Conservation (phyloP, 2,329 filamentous ascomycete species). For the Penicillium sp. region DNA sequence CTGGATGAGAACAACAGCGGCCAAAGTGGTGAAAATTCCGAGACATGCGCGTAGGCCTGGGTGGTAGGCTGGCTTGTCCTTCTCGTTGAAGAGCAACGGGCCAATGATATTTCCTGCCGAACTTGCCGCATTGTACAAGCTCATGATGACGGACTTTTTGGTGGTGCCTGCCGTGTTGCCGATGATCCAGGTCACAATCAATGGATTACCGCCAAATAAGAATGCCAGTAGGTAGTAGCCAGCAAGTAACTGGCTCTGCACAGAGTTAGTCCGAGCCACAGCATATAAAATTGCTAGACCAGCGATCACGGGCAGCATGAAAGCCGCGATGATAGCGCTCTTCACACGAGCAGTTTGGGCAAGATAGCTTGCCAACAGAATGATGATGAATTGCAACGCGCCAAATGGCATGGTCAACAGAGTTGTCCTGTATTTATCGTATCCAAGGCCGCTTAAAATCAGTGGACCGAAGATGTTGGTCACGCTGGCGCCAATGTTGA, state of each 20-base stretch:
- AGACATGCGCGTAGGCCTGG: conserved; percentile 57
- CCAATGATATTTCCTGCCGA: conserved; percentile 68
- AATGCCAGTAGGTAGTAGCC: conserved; percentile 68
- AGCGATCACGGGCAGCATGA: conserved; percentile 61
- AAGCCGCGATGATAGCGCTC: conserved; percentile 52
- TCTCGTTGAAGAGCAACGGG: conserved; percentile 60
- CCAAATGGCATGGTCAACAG: conserved; percentile 69
- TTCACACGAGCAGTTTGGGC: conserved; percentile 60
- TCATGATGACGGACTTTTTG: conserved; percentile 66
- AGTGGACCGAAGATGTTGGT: conserved; percentile 66
- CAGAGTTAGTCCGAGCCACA: conserved; percentile 45
- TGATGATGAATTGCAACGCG: conserved; percentile 59
- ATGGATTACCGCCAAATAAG: conserved; percentile 64
- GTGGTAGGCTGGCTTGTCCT: conserved; percentile 59
- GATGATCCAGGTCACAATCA: conserved; percentile 68
- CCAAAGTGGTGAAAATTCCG: conserved; percentile 50
- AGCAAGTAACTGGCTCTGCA: conserved; percentile 53
- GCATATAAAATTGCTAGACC: conserved; percentile 59
- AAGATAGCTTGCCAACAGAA: conserved; percentile 59
- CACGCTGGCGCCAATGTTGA: conserved; percentile 65
- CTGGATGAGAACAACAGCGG: conserved; percentile 55
- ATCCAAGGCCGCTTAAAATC: conserved; percentile 62
- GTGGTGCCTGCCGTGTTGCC: conserved; percentile 68
- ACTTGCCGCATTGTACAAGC: conserved; percentile 62
- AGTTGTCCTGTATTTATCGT: conserved; percentile 57